Evolutionary conservation across 345 rosid genomes (phyloP), one percentile per base, ranked within the genome.

Genomic region (Euphorbia tirucalli): DNA sequence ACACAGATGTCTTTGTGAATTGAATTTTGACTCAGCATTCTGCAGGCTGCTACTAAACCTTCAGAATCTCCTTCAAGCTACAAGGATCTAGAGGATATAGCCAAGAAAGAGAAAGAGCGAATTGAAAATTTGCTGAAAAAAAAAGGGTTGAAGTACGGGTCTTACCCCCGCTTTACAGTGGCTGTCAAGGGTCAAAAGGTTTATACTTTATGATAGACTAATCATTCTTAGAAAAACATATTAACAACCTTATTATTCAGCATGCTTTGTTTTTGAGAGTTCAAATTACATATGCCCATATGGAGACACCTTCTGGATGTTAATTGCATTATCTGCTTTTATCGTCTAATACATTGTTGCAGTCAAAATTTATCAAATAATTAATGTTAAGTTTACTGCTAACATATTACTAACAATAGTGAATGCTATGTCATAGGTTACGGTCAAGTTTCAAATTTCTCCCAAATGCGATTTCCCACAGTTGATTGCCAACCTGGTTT

Each of bases 121-220:
- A 80, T 94, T 28, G 91, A 89, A 82, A 84, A 87, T 60, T 77
- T 68, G 28, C 84, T 94, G 72, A 78, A 50, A 72, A 78, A 70
- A 30, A 94, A 88, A 87, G 93, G 91, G 80, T 31, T 80, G 61
- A 79, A 39, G 18, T 13, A 68, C 69, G 89, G 93, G 71, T 79
- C 85, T 78, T 87, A 75, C 80, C 98, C 98, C 31, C 85, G 82
- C 57, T 90, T 90, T 66, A 81, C 81, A 50, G 85, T 94, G 48
- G 87, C 90, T 62, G 90, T 89, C 72, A 94, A 89, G 81, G 97
- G 97, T 70, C 96, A 88, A 86, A 92, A 89, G 97, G 98, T 92
- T 31, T 62, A 27, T 25, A 16, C 43, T 61, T 62, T 48, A 31
- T 10, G 25, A 37, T 39, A 22, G 66, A 19, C 9, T 62, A 46